Evolutionary conservation across 2,329 filamentous ascomycete genomes (phyloP), one percentile per base, ranked within the genome.

Genomic region (Hymenotorrendiella dingleyae): DNA sequence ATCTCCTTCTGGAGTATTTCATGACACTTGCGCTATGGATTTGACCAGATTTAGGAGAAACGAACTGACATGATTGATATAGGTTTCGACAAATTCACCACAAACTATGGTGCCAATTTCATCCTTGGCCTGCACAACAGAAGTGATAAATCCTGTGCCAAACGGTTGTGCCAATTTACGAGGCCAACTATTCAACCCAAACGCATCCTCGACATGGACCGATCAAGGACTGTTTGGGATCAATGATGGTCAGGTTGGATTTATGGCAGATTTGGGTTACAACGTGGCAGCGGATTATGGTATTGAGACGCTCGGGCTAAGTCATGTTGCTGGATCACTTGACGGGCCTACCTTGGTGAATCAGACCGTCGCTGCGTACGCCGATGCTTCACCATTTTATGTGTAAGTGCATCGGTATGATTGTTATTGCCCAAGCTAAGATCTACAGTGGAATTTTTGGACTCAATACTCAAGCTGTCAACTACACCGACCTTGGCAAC

Each of bases 151-250:
- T 7, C 49, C 53, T 11, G 28, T 37, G 3, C 66, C 64, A 4
- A 19, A 36, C 11, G 48, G 63, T 36, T 68, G 65, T 37, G 63
- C 64, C 4, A 57, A 57, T 12, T 62, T 62, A 67, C 73, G 83
- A 40, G 83, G 83, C 4, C 69, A 69, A 36, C 63, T 78, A 11
- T 86, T 77, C 60, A 69, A 76, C 46, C 64, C 67, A 7, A 63
- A 62, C 17, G 54, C 64, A 16, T 85, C 81, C 2, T 66, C 62
- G 7, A 72, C 72, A 28, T 86, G 79, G 78, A 14, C 54, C 3
- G 52, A 61, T 22, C 27, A 62, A 21, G 64, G 40, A n/a, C 21
- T 30, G 6, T 64, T 57, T 36, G 58, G 50, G 3, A 64, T 66
- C 50, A 63, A 63, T 44, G 58, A 19, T 17, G 27, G 34, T 17